Evolutionary conservation across 2,329 filamentous ascomycete species (phyloP), one percentile per base, ranked within the genome.

Genomic region (Dichotomopilus funicola): DNA sequence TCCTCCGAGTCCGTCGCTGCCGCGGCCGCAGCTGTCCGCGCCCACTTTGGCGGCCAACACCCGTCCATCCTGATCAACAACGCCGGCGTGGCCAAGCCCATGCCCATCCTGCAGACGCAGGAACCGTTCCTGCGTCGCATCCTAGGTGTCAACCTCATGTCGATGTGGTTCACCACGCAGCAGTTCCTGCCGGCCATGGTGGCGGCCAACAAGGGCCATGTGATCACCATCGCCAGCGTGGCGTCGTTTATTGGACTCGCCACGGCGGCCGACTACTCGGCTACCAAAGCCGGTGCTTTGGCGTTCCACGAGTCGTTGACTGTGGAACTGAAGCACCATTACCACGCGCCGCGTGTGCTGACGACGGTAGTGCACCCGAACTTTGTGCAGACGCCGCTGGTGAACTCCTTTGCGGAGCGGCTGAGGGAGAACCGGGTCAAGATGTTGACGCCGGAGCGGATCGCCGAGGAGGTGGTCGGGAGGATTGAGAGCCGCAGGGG

Each of bases 21-120:
- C 1, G 74, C 71, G 0, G 77, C 76, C 35, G 62, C 66, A 4
- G 60, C 66, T 0, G 55, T 79, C 10, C 68, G 70, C 2, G 60
- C 66, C 7, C 66, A 71, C 3, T 48, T 62, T 1, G 63, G 64
- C 3, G 19, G 19, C 19, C 19, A 27, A 12, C 63, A 75, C 42
- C 82, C 81, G 0, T 83, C 81, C 0, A 71, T 85, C 56, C 72
- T 85, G 0, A 78, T 83, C 67, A 82, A 82, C 69, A 83, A 83
- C 63, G 80, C 80, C 5, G 80, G 79, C 41, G 71, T 80, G 49
- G 75, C 73, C 31, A 73, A 71, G 53, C 76, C 77, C 54, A 76
- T 76, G 51, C 73, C 71, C 5, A 76, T 85, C 60, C 74, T 84
- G 54, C 69, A 74, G 31, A 67, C 72, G 34, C 73, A 73, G 0